Percentiles rank a stretch among this genome's conserved stretches.
phyloP scores from a whole-genome alignment of 2,329 filamentous ascomycete species.

The Phaeoacremonium minimum region DNA sequence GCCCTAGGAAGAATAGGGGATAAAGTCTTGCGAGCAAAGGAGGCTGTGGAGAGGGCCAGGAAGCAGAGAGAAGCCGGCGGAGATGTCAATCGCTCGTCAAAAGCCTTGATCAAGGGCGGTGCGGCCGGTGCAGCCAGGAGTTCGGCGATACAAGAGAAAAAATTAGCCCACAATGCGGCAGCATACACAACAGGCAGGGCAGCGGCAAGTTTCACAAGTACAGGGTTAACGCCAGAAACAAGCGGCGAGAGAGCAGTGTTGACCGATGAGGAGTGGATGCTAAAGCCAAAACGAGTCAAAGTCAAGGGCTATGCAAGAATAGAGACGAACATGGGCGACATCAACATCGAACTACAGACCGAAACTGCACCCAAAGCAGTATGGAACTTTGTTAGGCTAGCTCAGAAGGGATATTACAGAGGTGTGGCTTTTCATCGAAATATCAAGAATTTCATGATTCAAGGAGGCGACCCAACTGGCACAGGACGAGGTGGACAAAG shows the following conservation, averaged over 20 bases:
- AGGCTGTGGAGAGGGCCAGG: slow-evolving; percentile 87
- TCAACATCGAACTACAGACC: slow-evolving; percentile 86
- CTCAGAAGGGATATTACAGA: slow-evolving; percentile 87
- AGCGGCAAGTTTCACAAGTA: slow-evolving; percentile 92
- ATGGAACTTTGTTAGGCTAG: slow-evolving; percentile 91
- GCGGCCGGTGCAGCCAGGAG: slow-evolving; percentile 24
- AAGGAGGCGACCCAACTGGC: slow-evolving; percentile 90
- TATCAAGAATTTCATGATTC: slow-evolving; percentile 96
- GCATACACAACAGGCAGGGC: slow-evolving; percentile 86
- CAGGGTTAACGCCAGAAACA: slow-evolving; percentile 87
- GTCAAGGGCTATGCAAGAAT: slow-evolving; percentile 88
- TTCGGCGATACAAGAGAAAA: slow-evolving; percentile 51
- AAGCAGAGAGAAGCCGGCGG: slow-evolving; percentile 62
- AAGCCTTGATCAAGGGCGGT: slow-evolving; percentile 26
- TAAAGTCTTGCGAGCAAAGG: slow-evolving; percentile 88
- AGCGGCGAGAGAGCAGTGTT: slow-evolving; percentile 81
- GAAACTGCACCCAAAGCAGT: slow-evolving; percentile 90
- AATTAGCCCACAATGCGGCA: slow-evolving; percentile 76
- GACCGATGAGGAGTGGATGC: slow-evolving; percentile 94
- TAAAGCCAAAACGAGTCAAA: slow-evolving; percentile 85
- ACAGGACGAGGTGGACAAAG: slow-evolving; percentile 87
- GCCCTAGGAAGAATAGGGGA: slow-evolving; percentile 73
- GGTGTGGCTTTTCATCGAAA: slow-evolving; percentile 85
- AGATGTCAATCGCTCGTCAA: slow-evolving; percentile 50
- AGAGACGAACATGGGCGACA: slow-evolving; percentile 75